A percentile compares a stretch with the other conserved stretches of the same genome.
phyloP scores from a whole-genome alignment of 2,329 filamentous ascomycete species.

The Calonectria pteridis region DNA sequence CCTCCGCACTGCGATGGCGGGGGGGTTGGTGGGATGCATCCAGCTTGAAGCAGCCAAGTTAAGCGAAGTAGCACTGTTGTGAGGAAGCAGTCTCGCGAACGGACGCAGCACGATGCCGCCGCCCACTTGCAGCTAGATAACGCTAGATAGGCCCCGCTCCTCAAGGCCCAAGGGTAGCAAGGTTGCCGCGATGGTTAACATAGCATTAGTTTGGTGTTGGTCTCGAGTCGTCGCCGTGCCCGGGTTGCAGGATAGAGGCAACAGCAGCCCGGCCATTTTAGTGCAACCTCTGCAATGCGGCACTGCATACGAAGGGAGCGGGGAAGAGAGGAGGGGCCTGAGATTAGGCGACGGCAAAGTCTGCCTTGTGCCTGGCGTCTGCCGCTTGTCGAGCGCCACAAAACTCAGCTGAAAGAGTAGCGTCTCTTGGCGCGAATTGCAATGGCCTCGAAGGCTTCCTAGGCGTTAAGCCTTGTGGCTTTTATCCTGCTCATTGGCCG shows the following conservation, averaged over 20 bases:
- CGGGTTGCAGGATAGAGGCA: not conserved
- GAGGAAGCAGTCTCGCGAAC: not conserved
- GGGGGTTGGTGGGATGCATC: not conserved
- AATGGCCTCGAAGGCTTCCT: conserved; percentile 1
- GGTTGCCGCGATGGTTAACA: not conserved
- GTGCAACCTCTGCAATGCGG: conserved; percentile 8
- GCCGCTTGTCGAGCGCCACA: conserved; percentile 31
- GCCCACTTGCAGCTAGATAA: not conserved
- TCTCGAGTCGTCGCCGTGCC: not conserved
- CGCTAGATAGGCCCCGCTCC: conserved; percentile 4
- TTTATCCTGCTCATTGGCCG: not conserved
- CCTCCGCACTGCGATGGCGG: not conserved
- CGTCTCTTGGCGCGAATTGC: conserved; percentile 31
- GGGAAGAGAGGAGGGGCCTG: conserved; percentile 6
- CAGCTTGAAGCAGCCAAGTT: not conserved
- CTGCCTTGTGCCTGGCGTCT: conserved; percentile 28
- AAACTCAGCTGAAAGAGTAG: conserved; percentile 42
- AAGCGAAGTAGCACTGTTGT: conserved; percentile 17
- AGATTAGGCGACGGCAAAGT: conserved; percentile 22
- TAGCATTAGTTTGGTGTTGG: not conserved
- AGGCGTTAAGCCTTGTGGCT: conserved; percentile 9
- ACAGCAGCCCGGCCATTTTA: not conserved
- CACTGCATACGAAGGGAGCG: not conserved
- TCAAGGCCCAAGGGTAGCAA: conserved; percentile 8
- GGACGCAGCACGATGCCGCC: not conserved